Base-by-base conservation (phyloP, 257 asterid genomes). In the Forsythia suspensa region DNA sequence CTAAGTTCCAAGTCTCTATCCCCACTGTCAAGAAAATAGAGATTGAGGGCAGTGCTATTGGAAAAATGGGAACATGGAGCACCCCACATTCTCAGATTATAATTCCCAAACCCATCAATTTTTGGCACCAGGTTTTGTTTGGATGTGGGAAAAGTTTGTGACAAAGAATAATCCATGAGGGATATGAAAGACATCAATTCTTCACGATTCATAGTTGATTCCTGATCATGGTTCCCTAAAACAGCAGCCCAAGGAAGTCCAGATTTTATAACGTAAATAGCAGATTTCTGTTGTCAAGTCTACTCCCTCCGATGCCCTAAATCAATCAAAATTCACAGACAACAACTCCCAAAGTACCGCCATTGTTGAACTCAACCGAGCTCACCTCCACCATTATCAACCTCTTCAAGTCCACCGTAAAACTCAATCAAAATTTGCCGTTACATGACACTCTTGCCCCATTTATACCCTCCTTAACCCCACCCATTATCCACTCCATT, bases 201-300 rank as follows among this genome's bases (percentile, higher is more conserved):
- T 84, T 86, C 91, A 55, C 99, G 98, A 75, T 85, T 89, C 98
- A 95, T 88, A 0, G 98, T 92, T 55, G 99, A 95, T 86, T 95
- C 99, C 77, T 95, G 99, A 77, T 93, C 99, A 72, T 95, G 99
- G 80, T 95, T 95, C 68, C 99, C 99, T 80, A 95, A 81, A 80
- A 95, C 88, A 4, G 98, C 98, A 76, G 96, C 97, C 99, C 99
- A 95, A 34, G 98, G 99, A 78, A 90, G 81, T 71, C 92, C 87
- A 1, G 91, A 87, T 76, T 89, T 87, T 65, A 95, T 65, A 29
- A 29, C 0, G 1, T 29, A 29, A 29, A 29, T 29, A 29, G 34
- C 34, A 29, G 34, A 1, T 29, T 29, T 29, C 34, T 29, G 34
- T 0, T 29, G 1, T 29, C 34, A 29, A 29, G 34, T 29, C 34